Conservation (phyloP, 179 eudicot genomes). For the Kewa caespitosa region DNA sequence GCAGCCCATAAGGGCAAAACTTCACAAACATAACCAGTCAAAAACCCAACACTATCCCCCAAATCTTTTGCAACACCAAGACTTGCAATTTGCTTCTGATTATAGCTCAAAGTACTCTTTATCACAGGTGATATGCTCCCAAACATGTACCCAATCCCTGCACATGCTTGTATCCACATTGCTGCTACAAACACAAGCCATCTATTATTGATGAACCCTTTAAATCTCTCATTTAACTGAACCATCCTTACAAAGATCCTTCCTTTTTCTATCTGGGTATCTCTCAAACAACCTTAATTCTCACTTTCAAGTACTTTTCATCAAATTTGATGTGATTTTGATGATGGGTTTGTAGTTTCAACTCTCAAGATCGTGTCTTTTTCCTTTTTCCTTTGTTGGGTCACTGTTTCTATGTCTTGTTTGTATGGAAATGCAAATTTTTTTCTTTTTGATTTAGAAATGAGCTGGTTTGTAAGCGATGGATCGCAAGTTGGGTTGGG, state of each 20-base stretch:
- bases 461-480: no score
- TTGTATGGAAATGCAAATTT: no score
- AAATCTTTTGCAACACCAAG: slow-evolving; percentile 92
- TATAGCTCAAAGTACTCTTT: slow-evolving; percentile 65
- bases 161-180: slow-evolving; percentile 95
- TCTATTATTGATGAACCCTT: slow-evolving; percentile 63
- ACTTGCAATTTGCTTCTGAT: slow-evolving; percentile 81
- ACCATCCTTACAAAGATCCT: slow-evolving; percentile 35
- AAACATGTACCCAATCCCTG: slow-evolving; percentile 86
- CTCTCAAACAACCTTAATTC: neutral
- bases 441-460: no score
- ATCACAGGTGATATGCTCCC: slow-evolving; percentile 90
- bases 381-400: no score
- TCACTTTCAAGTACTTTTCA: neutral
- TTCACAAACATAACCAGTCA: slow-evolving; percentile 85
- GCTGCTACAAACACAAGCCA: slow-evolving; percentile 97
- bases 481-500: no score
- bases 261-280: neutral
- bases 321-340: no score
- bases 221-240: slow-evolving; percentile 42
- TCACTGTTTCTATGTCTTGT: no score
- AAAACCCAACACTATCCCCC: slow-evolving; percentile 94
- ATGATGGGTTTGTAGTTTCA: no score
- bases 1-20: slow-evolving; percentile 85
- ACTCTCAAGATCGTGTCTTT: no score